These are phyloP conservation scores for Adansonia rubrostipa DNA, from an alignment of 441 rosid genomes.

Conservation along the genomic window DNA sequence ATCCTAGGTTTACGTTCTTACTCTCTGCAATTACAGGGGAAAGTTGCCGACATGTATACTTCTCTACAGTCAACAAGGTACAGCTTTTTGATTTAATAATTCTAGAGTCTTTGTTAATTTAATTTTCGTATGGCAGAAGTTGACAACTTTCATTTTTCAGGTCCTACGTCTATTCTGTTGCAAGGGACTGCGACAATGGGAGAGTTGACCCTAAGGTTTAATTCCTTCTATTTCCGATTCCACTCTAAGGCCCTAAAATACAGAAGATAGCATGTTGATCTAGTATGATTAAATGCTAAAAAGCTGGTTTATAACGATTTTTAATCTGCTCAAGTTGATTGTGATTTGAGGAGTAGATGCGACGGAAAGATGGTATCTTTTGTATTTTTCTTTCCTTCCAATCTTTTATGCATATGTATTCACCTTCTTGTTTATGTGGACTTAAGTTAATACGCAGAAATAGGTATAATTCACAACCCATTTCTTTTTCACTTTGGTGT, in stretches of 20 bases:
- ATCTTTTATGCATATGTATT: background rate
- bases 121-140: constrained; percentile 5
- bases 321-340: background rate
- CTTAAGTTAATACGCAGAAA: background rate
- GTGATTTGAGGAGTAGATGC: background rate
- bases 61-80: constrained; percentile 93
- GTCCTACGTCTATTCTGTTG: constrained; percentile 90
- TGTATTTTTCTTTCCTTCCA: background rate
- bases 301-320: background rate
- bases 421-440: background rate
- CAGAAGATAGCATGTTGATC: background rate
- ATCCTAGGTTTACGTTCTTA: constrained; percentile 4
- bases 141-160: constrained; percentile 45
- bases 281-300: background rate
- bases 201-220: constrained; percentile 79
- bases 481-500: background rate
- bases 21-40: constrained; percentile 57
- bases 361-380: background rate
- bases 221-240: background rate
- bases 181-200: constrained; percentile 85
- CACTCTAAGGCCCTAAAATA: background rate
- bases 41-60: constrained; percentile 94
- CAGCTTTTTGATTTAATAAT: constrained; percentile 11
- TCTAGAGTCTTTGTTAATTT: constrained; percentile 18
- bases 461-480: background rate